Evolutionary conservation across 306 rosid species (phyloP).

Genomic region (Prosopis cineraria): DNA sequence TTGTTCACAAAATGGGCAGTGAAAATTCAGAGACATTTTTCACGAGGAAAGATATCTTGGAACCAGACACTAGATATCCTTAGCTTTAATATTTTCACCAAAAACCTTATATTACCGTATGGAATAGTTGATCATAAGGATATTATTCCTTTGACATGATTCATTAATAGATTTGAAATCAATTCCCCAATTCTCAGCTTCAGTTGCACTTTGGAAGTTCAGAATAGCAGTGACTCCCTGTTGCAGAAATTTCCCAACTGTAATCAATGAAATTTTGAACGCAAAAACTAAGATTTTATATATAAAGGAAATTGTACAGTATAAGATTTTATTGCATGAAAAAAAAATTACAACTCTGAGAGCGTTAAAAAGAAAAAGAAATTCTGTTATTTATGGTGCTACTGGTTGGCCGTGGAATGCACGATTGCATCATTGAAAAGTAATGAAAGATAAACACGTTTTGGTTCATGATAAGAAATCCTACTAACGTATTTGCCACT

Average conservation of each 20-base stretch:
- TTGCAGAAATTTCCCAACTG: slow-evolving; percentile 37
- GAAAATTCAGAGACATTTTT: slow-evolving; percentile 12
- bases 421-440: slow-evolving; percentile 7
- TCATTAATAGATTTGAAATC: slow-evolving; percentile 67
- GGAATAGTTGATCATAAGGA: slow-evolving; percentile 89
- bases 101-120: slow-evolving; percentile 65
- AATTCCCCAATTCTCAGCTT: slow-evolving; percentile 97
- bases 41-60: slow-evolving; percentile 5
- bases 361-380: slow-evolving; percentile 8
- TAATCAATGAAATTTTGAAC: slow-evolving; percentile 28
- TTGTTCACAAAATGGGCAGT: neutral
- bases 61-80: slow-evolving; percentile 10
- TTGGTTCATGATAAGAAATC: neutral
- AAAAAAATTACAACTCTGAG: slow-evolving; percentile 13
- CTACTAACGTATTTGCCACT: neutral
- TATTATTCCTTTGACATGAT: slow-evolving; percentile 69
- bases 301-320: slow-evolving; percentile 18
- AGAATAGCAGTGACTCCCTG: slow-evolving; percentile 93
- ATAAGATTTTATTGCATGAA: neutral
- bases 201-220: slow-evolving; percentile 85
- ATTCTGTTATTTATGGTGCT: neutral
- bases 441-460: neutral
- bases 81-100: neutral
- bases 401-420: slow-evolving; percentile 8
- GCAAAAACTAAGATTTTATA: slow-evolving; percentile 18